phyloP scores from a whole-genome alignment of 371 early-diverging fungal species.

The Parasitella parasitica region DNA sequence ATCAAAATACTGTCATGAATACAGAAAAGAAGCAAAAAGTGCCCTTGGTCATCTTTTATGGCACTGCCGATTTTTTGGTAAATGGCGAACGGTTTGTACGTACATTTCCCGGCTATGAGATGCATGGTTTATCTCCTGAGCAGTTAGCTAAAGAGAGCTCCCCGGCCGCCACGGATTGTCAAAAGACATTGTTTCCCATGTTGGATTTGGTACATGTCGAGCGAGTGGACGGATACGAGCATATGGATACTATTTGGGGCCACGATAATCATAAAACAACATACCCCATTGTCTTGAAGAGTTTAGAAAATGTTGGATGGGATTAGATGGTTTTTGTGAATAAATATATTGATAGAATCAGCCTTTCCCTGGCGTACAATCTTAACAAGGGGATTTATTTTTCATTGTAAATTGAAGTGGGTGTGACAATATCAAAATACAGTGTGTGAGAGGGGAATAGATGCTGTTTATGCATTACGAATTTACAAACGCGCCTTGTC shows the following conservation, averaged over 20 bases:
- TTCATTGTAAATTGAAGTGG: background rate
- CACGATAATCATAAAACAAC: slow-evolving; percentile 38
- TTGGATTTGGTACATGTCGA: slow-evolving; percentile 49
- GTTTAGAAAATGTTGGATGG: slow-evolving; percentile 22
- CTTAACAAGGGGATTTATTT: background rate
- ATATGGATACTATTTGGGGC: slow-evolving; percentile 63
- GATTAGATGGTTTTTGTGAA: slow-evolving; percentile 2
- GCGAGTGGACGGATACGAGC: slow-evolving; percentile 53
- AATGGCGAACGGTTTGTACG: slow-evolving; percentile 48
- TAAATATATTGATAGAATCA: background rate
- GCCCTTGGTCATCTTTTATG: slow-evolving; percentile 54
- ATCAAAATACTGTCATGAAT: background rate
- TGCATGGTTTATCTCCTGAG: slow-evolving; percentile 14
- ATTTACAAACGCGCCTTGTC: slow-evolving; percentile 37
- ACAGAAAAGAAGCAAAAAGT: slow-evolving; percentile 8
- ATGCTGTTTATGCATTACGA: background rate
- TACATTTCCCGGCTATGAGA: slow-evolving; percentile 34
- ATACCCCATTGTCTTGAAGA: slow-evolving; percentile 31
- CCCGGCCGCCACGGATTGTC: background rate
- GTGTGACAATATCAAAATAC: too few relatives aligned
- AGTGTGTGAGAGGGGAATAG: background rate
- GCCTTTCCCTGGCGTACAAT: background rate
- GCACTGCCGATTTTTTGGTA: slow-evolving; percentile 51
- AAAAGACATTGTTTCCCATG: slow-evolving; percentile 23
- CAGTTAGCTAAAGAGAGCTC: slow-evolving; percentile 15